Base-by-base conservation (phyloP, 2,329 filamentous ascomycete genomes). In the Colletotrichum abscissum region DNA sequence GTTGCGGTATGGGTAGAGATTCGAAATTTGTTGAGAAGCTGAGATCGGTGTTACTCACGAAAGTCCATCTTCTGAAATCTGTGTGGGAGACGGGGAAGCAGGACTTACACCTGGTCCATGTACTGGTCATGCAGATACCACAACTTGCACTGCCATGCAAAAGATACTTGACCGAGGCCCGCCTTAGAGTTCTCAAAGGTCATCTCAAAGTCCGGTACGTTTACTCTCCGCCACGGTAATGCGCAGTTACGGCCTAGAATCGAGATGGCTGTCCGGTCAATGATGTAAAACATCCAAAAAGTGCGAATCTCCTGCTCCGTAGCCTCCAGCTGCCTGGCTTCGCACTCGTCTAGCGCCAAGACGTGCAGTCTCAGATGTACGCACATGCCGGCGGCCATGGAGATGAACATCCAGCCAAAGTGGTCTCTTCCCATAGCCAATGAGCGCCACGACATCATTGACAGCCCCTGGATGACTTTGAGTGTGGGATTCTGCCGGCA, bases 221-320 rank as follows among this genome's bases (percentile, higher is more conserved):
- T 76, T 11, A 73, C 73, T 14, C 74, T 65, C 26, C 73, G 42
- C 74, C 74, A 76, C 2, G 74, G 74, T 16, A 76, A 42, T 3
- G 70, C 74, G 26, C 74, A 75, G 46, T 76, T 75, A 30, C 74
- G 68, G 6, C 74, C 74, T 1, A 76, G 69, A 5, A 76, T 73
- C 1, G 74, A 73, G 16, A 76, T 76, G 33, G 74, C 73, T 12
- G 74, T 76, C 24, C 74, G 69, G 22, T 76, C 74, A 12, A 73
- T 75, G 24, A 76, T 68, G 38, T 76, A 76, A 49, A 76, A 76
- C 74, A 76, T 76, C 74, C 74, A 76, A 19, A 76, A 76, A 0
- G 69, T 75, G 14, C 69, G 63, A 8, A 75, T 73, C n/a, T 76
- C 73, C 4, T 70, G 55, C 28, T 73, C 69, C 5, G 63, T 69